These are phyloP conservation scores for Batkoa obscura DNA, from an alignment of 371 early-diverging fungal species.

Conservation along the genomic window DNA sequence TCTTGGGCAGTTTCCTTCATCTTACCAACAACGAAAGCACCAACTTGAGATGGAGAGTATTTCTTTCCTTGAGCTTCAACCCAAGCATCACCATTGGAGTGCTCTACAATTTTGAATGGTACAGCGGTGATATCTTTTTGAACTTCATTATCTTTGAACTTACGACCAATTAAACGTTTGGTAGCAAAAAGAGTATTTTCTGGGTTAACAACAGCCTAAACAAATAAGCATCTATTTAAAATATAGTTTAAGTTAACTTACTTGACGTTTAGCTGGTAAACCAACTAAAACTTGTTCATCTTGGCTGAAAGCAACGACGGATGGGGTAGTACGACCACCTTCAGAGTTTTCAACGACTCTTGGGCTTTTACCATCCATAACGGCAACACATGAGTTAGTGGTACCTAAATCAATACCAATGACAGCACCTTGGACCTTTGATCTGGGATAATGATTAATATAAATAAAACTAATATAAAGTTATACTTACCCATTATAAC, in stretches of 20 bases:
- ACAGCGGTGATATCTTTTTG: slow-evolving; percentile 67
- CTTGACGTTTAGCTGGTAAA: slow-evolving; percentile 87
- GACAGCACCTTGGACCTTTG: slow-evolving; percentile 70
- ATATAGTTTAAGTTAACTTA: slow-evolving; percentile 11
- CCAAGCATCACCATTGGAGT: slow-evolving; percentile 96
- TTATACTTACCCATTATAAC: not conserved
- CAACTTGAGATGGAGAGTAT: slow-evolving; percentile 92
- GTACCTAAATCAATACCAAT: slow-evolving; percentile 99
- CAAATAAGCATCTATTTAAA: not conserved
- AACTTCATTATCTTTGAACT: slow-evolving; percentile 70
- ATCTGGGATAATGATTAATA: slow-evolving; percentile 14
- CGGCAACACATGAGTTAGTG: slow-evolving; percentile 97
- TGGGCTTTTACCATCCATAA: slow-evolving; percentile 94
- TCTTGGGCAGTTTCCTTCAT: slow-evolving; percentile 92
- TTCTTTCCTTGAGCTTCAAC: slow-evolving; percentile 78
- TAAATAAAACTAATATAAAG: not conserved
- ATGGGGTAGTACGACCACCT: slow-evolving; percentile 95
- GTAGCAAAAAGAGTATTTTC: slow-evolving; percentile 87
- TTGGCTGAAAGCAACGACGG: slow-evolving; percentile 86
- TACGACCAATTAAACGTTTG: slow-evolving; percentile 93
- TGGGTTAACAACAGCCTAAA: slow-evolving; percentile 78
- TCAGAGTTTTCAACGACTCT: slow-evolving; percentile 93
- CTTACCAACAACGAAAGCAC: slow-evolving; percentile 82
- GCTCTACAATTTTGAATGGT: slow-evolving; percentile 78
- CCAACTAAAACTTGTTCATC: slow-evolving; percentile 90